Evolutionary conservation across 257 asterid genomes (phyloP).

Genomic region (Solanum stenotomum): DNA sequence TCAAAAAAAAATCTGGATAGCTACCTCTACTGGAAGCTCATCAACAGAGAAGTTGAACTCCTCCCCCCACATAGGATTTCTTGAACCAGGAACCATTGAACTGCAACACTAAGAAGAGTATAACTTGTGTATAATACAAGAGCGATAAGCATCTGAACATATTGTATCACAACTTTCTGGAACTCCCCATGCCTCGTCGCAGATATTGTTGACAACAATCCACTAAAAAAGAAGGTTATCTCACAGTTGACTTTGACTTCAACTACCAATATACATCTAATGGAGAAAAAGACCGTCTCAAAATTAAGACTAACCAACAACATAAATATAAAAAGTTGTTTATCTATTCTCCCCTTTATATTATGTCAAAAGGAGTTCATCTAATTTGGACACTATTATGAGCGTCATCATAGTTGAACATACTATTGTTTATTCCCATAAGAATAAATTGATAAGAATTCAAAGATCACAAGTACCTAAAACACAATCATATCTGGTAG

Average conservation of each 20-base stretch:
- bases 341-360: background rate
- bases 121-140: background rate
- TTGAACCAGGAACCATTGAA: constrained; percentile 95
- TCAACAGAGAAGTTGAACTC: constrained; percentile 82
- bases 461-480: background rate
- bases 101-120: constrained; percentile 31
- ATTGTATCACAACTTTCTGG: background rate
- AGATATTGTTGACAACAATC: background rate
- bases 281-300: background rate
- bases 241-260: background rate
- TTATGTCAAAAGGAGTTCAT: background rate
- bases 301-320: background rate
- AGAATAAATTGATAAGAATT: background rate
- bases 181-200: background rate
- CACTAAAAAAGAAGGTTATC: background rate
- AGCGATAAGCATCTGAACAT: background rate
- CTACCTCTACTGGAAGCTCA: constrained; percentile 81
- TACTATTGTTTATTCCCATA: background rate
- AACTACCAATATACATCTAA: background rate
- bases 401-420: background rate
- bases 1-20: background rate
- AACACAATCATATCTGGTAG: background rate
- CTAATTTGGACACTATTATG: background rate
- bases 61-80: constrained; percentile 98
- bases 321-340: background rate